These are phyloP conservation scores for Heliamphora exappendiculata DNA, from an alignment of 148 eudicot species.

Conservation along the genomic window DNA sequence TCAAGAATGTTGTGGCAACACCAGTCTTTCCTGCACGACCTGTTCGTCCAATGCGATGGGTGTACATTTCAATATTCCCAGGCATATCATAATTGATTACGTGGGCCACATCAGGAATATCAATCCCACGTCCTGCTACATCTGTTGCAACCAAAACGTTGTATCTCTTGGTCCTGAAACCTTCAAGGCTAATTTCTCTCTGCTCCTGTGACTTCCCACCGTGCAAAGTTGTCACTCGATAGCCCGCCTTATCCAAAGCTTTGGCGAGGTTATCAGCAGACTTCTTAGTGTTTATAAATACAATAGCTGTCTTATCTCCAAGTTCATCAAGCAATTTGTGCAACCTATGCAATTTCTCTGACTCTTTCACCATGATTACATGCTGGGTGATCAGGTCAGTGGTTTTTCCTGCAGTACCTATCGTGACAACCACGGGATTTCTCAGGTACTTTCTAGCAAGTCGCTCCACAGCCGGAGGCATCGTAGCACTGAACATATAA, in stretches of 20 bases:
- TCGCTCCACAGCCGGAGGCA: constrained; percentile 80
- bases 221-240: constrained; percentile 63
- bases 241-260: constrained; percentile 32
- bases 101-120: constrained; percentile 42
- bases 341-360: constrained; percentile 53
- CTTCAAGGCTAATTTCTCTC: constrained; percentile 40
- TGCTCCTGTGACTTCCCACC: constrained; percentile 43
- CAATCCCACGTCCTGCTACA: constrained; percentile 41
- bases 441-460: constrained; percentile 81
- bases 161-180: constrained; percentile 42
- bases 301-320: constrained; percentile 40
- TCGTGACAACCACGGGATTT: constrained; percentile 74
- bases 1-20: constrained; percentile 71
- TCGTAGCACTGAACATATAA: constrained; percentile 81
- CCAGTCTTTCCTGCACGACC: constrained; percentile 55
- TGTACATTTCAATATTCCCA: constrained; percentile 58
- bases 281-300: constrained; percentile 36
- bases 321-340: constrained; percentile 62
- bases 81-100: constrained; percentile 54
- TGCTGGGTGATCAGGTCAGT: constrained; percentile 70
- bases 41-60: constrained; percentile 41
- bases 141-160: constrained; percentile 44
- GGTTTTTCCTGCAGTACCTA: constrained; percentile 80
- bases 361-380: constrained; percentile 72
- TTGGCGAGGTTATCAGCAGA: constrained; percentile 31